Percentiles rank a stretch among this genome's conserved stretches.
Conservation (phyloP, 352 stramenopile genomes). For the Phytophthora melonis region DNA sequence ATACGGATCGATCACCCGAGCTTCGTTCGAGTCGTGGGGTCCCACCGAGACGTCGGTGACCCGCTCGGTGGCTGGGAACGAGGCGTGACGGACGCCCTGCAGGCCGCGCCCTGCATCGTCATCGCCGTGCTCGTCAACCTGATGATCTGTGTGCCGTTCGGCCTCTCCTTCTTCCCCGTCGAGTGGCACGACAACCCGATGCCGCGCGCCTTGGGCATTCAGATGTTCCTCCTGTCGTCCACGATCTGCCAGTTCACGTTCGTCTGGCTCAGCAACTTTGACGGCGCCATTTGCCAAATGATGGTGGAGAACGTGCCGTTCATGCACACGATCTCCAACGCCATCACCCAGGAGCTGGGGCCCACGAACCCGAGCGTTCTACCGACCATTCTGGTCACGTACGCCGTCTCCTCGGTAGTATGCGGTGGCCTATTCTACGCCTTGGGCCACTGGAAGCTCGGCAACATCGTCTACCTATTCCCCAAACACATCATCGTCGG, state of each 20-base stretch:
- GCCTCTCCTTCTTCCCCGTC: conserved; percentile 85
- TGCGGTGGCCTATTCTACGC: conserved; percentile 91
- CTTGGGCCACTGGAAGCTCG: conserved; percentile 91
- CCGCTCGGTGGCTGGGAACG: conserved; percentile 40
- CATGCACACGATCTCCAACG: conserved; percentile 90
- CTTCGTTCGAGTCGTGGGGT: conserved; percentile 32
- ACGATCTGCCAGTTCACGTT: conserved; percentile 87
- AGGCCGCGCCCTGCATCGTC: conserved; percentile 60
- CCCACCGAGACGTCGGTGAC: conserved; percentile 1
- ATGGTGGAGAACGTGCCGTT: conserved; percentile 98
- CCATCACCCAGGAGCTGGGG: conserved; percentile 88
- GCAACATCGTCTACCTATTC: conserved; percentile 94
- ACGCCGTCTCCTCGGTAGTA: conserved; percentile 89
- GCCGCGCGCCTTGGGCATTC: conserved; percentile 81
- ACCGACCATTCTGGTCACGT: conserved; percentile 94
- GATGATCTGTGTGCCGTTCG: conserved; percentile 90
- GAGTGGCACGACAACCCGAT: conserved; percentile 81
- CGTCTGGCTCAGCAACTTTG: conserved; percentile 77
- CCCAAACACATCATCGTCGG: conserved; percentile 95
- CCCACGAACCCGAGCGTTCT: conserved; percentile 74
- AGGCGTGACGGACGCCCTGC: conserved; percentile 38
- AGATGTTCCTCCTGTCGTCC: conserved; percentile 86
- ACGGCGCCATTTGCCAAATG: conserved; percentile 86
- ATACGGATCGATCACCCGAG: neutral
- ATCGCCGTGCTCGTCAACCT: conserved; percentile 86